phyloP scores from a whole-genome alignment of 805 yeast species.

The Deakozyma indianensis region DNA sequence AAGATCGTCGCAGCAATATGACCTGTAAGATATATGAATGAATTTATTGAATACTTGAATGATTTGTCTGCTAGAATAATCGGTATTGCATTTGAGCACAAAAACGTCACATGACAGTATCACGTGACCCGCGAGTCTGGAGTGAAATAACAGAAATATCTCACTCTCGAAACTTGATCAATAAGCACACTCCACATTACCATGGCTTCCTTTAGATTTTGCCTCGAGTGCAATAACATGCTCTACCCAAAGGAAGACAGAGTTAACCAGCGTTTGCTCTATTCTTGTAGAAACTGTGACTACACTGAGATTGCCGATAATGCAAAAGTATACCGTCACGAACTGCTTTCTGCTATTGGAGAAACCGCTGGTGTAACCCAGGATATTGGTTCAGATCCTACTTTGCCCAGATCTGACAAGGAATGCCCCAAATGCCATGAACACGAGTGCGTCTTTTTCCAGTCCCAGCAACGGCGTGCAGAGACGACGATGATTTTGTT shows the following conservation, averaged over 20 bases:
- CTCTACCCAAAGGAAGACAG: slow-evolving; percentile 93
- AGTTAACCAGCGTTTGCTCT: slow-evolving; percentile 56
- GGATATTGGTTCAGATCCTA: slow-evolving; percentile 94
- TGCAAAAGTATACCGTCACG: slow-evolving; percentile 79
- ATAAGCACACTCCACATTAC: not conserved
- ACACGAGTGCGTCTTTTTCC: slow-evolving; percentile 90
- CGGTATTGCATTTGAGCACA: too few relatives aligned
- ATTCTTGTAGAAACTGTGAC: slow-evolving; percentile 88
- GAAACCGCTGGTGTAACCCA: slow-evolving; percentile 96
- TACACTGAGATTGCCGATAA: slow-evolving; percentile 85
- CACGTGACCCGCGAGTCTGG: too few relatives aligned
- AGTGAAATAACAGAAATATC: too few relatives aligned
- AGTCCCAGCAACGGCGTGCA: slow-evolving; percentile 85
- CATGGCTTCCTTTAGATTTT: slow-evolving; percentile 91
- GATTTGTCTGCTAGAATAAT: too few relatives aligned
- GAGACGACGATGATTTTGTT: slow-evolving; percentile 89
- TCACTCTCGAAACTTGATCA: too few relatives aligned
- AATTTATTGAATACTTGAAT: too few relatives aligned
- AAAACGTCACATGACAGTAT: too few relatives aligned
- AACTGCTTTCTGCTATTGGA: slow-evolving; percentile 74
- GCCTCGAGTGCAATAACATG: slow-evolving; percentile 97
- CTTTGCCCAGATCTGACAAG: slow-evolving; percentile 88
- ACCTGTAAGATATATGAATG: too few relatives aligned
- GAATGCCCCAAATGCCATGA: slow-evolving; percentile 85
- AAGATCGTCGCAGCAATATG: too few relatives aligned